Evolutionary conservation across 768 basidiomycete genomes (phyloP).

Genomic region (Phaffia australis): DNA sequence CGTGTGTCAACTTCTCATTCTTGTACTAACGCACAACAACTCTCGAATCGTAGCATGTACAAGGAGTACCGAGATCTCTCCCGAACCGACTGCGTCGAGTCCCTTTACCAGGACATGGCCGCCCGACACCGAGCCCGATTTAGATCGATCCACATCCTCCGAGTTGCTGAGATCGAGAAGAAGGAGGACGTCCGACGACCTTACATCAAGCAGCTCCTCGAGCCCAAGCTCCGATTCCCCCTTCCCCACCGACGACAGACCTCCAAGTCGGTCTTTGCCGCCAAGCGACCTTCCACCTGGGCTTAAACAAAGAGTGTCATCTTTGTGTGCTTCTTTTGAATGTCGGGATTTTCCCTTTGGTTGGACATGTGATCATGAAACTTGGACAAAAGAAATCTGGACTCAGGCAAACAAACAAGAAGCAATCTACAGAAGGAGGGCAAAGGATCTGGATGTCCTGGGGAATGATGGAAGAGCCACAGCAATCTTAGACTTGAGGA

Average conservation of each 20-base stretch:
- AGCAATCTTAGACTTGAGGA: no score
- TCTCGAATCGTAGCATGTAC: slow-evolving; percentile 56
- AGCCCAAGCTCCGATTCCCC: slow-evolving; percentile 89
- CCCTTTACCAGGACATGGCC: slow-evolving; percentile 99
- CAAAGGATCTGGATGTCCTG: no score
- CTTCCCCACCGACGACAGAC: slow-evolving; percentile 56
- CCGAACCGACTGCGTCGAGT: slow-evolving; percentile 89
- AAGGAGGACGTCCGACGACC: slow-evolving; percentile 82
- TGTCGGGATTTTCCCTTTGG: no score
- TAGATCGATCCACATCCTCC: slow-evolving; percentile 85
- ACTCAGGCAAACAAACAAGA: no score
- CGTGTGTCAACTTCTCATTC: no score
- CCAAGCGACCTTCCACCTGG: slow-evolving; percentile 27
- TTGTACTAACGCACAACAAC: no score
- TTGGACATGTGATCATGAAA: no score
- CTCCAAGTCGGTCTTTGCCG: slow-evolving; percentile 24
- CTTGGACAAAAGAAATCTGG: no score
- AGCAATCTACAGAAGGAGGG: no score
- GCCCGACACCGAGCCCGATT: slow-evolving; percentile 98
- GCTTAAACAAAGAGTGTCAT: slow-evolving; percentile 12
- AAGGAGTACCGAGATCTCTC: slow-evolving; percentile 87
- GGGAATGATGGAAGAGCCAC: no score
- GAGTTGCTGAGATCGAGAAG: slow-evolving; percentile 93
- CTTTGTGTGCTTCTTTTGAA: no score
- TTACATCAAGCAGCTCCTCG: slow-evolving; percentile 57